Conservation (phyloP, 2,329 filamentous ascomycete species). For the Ascochyta pisi region DNA sequence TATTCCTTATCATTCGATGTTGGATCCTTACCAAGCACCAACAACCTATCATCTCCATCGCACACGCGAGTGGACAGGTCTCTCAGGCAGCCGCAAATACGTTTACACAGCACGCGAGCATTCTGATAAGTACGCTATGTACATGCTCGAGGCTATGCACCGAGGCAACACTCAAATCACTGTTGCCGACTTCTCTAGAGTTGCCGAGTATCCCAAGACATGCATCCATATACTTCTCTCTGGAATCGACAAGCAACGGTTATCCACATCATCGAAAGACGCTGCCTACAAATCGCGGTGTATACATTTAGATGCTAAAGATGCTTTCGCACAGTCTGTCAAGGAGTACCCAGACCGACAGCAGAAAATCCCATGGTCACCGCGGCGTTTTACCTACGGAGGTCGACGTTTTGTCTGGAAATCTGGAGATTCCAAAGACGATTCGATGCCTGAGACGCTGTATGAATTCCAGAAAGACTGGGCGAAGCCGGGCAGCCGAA, state of each 20-base stretch:
- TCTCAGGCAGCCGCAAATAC: conserved; percentile 44
- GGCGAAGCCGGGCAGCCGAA: conserved; percentile 45
- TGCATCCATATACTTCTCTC: conserved; percentile 46
- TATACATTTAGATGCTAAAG: conserved; percentile 38
- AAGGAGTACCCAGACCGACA: conserved; percentile 47
- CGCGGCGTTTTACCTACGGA: conserved; percentile 47
- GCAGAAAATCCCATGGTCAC: conserved; percentile 49
- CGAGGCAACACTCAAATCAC: conserved; percentile 44
- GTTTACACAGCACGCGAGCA: conserved; percentile 47
- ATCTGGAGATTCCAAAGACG: conserved; percentile 55
- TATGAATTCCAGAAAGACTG: conserved; percentile 46
- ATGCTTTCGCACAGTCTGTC: conserved; percentile 43
- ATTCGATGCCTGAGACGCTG: conserved; percentile 50
- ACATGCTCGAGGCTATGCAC: conserved; percentile 45
- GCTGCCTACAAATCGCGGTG: conserved; percentile 47
- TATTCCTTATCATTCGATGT: conserved; percentile 44
- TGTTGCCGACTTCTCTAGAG: conserved; percentile 45
- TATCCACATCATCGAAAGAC: conserved; percentile 31
- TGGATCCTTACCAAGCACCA: conserved; percentile 41
- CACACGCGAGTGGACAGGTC: conserved; percentile 47
- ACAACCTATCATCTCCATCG: conserved; percentile 47
- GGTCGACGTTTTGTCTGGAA: conserved; percentile 53
- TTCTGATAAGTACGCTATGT: conserved; percentile 46
- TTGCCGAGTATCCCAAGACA: conserved; percentile 42
- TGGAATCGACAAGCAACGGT: conserved; percentile 43